Evolutionary conservation across 352 stramenopile genomes (phyloP), one percentile per base, ranked within the genome.

Genomic region (Globisporangium sylvaticum): DNA sequence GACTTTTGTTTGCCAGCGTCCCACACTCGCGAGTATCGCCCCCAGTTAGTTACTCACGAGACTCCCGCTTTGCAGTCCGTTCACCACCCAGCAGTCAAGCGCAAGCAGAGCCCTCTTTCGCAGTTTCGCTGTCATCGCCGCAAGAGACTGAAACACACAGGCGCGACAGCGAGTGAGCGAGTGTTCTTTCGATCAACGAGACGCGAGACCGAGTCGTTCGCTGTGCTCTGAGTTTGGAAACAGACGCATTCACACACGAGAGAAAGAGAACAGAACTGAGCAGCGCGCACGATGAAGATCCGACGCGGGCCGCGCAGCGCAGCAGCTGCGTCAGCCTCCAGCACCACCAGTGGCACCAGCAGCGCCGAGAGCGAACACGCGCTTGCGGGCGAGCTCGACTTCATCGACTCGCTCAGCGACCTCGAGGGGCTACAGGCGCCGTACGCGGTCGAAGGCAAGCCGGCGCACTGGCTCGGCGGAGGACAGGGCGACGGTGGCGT

Each of bases 371-470:
- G 53, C 53, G 53, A 58, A 2, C 53, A 58, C 5, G 53, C 53
- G 53, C 53, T 58, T 20, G 53, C 53, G 14, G 14, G 27, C 27
- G 53, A 58, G 4, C 53, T 58, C 25, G 39, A 58, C 27, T 62
- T 62, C 22, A 52, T 63, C 22, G 57, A 63, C 57, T 48, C 57
- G 57, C 34, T 63, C 15, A 63, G 57, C 57, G 57, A 63, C 57
- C 24, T 63, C 37, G 57, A 63, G n/a, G 9, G 31, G 5, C 56
- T 62, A n/a, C 56, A 62, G 20, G 22, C 56, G 14, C 6, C 32
- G 2, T 32, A 46, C 14, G 25, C 32, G 8, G 39, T 32, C 1
- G 22, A 53, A 14, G 29, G 24, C 34, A 52, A 63, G 34, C 22
- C 12, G 32, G 34, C 24, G 12, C 34, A 44, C 34, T 44, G 34